Base-by-base conservation (phyloP, 495 filamentous ascomycete genomes). In the Pyronema omphalodes region DNA sequence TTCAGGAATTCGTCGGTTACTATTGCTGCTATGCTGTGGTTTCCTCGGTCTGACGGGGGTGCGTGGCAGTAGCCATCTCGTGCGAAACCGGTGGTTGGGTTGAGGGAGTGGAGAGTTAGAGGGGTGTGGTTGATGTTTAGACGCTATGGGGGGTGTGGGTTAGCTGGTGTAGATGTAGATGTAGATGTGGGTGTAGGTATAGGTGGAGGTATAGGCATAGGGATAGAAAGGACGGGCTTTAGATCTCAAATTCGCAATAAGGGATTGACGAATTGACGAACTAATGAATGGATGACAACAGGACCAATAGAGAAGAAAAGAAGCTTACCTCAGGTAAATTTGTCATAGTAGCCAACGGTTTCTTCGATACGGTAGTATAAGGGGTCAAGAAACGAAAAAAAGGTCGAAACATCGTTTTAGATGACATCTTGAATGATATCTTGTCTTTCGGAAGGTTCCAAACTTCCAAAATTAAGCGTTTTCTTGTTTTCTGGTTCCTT, bases 1-100 rank as follows among this genome's bases (percentile, higher is more conserved):
- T 79, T 72, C 14, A 81, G 74, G 61, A 81, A 81, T 58, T 75
- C 69, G 45, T 74, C 69, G 8, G 76, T 76, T 9, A 81, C 61
- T n/a, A 75, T 64, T 33, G 70, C 75, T 8, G 73, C 73, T 14
- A 75, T 67, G 18, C 71, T 69, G 48, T 75, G 73, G 50, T 74
- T 75, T n/a, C 70, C 69, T n/a, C 57, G 56, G 50, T 74, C 69
- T 44, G 45, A 70, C 63, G 53, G 67, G 66, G 33, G 67, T 37
- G 53, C 70, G 19, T 71, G 66, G 61, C 79, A 81, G 66, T 77
- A 81, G 3, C 78, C 79, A 53, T 76, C 75, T 19, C 79, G 72
- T 54, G 73, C 71, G 67, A 70, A 80, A 29, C 79, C 79, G 3
- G 76, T 80, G 61, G 75, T 65, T 0, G 79, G 79, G 36, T 69